Evolutionary conservation across 208 protist species (phyloP).

Genomic region (Wallacemonas sp.): DNA sequence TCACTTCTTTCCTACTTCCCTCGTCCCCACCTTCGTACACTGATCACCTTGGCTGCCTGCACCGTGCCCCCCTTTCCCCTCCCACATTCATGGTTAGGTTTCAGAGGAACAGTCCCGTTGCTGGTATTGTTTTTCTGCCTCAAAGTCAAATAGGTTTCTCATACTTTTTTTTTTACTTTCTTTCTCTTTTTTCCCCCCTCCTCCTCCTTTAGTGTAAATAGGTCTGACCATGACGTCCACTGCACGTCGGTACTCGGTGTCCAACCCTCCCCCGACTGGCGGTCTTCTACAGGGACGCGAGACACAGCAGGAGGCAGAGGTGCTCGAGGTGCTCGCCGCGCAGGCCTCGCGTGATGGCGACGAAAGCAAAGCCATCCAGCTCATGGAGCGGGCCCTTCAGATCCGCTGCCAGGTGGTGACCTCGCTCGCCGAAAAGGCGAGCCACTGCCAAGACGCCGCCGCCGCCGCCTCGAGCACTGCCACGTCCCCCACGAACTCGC

Average conservation of each 20-base stretch:
- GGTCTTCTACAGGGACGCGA: constrained; percentile 53
- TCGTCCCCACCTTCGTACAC: too few species aligned
- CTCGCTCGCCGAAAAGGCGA: constrained; percentile 28
- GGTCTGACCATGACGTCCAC: constrained; percentile 13
- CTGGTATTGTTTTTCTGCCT: too few species aligned
- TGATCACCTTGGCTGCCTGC: too few species aligned
- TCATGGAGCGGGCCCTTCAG: constrained; percentile 83
- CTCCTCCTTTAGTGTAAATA: background rate
- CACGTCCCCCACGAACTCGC: background rate
- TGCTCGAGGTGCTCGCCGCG: constrained; percentile 62
- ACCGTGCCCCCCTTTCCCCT: too few species aligned
- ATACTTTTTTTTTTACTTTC: constrained; percentile 4
- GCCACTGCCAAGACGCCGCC: constrained; percentile 1
- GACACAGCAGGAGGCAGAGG: constrained; percentile 59
- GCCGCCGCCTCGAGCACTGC: constrained; percentile 1
- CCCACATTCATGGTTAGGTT: too few species aligned
- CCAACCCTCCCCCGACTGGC: constrained; percentile 29
- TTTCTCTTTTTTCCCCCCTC: constrained; percentile 3
- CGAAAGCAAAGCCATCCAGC: constrained; percentile 53
- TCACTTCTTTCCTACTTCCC: too few species aligned
- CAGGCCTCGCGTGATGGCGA: constrained; percentile 55
- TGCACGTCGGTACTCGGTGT: constrained; percentile 34
- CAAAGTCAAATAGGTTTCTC: too few species aligned
- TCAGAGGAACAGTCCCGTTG: too few species aligned
- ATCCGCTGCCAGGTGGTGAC: constrained; percentile 52